Evolutionary conservation across 345 rosid species (phyloP).

Genomic region (Draba incana): DNA sequence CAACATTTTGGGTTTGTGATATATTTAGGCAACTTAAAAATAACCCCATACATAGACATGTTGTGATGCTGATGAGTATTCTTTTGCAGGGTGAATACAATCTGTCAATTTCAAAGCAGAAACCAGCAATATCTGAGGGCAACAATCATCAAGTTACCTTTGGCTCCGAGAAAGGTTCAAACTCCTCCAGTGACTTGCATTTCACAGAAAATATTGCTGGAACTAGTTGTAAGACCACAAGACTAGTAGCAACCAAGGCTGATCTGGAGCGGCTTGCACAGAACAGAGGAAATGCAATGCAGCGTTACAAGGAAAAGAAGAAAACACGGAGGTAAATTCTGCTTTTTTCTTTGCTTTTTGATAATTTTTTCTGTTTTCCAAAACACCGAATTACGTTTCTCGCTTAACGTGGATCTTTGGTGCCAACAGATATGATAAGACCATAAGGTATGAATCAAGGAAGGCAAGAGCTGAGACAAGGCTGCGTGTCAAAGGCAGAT

Average conservation of each 20-base stretch:
- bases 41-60: neutral
- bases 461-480: conserved; percentile 95
- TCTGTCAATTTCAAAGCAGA: conserved; percentile 49
- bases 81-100: conserved; percentile 55
- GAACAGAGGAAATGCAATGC: conserved; percentile 87
- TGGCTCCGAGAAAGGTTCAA: conserved; percentile 46
- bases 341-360: neutral
- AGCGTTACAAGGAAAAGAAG: conserved; percentile 92
- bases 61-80: conserved; percentile 19
- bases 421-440: conserved; percentile 74
- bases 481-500: conserved; percentile 89
- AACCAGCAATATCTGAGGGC: conserved; percentile 62
- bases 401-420: neutral
- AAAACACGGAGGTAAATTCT: conserved; percentile 69
- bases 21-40: conserved; percentile 4
- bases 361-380: neutral
- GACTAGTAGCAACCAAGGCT: conserved; percentile 51
- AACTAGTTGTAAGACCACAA: conserved; percentile 45
- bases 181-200: conserved; percentile 47
- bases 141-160: conserved; percentile 46
- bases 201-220: conserved; percentile 47
- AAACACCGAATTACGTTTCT: neutral
- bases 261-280: conserved; percentile 66
- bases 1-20: conserved; percentile 5
- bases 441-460: conserved; percentile 91